A percentile compares a stretch with the other conserved stretches of the same genome.
Evolutionary conservation across 2,329 filamentous ascomycete species (phyloP).

Genomic region (Pseudogymnoascus destructans): DNA sequence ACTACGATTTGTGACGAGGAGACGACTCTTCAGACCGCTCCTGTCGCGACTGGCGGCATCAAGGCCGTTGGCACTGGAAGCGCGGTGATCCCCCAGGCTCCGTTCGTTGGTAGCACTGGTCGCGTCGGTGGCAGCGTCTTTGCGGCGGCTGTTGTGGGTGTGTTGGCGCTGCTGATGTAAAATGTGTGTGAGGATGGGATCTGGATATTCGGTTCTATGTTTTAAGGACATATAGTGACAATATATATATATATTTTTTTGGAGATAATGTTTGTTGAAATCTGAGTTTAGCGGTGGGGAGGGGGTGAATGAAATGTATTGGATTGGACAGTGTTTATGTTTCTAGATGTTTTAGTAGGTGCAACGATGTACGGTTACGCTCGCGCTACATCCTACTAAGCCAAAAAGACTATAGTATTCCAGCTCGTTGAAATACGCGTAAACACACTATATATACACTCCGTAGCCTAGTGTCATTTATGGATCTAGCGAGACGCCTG

Average conservation of each 20-base stretch:
- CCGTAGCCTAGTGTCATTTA: neutral
- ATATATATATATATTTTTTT: neutral
- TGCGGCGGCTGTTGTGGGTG: neutral
- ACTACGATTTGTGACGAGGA: slow-evolving; percentile 30
- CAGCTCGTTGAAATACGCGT: no score
- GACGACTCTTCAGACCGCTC: neutral
- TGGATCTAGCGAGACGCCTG: neutral
- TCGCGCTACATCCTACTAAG: no score
- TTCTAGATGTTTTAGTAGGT: no score
- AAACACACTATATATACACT: no score
- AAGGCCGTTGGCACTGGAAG: neutral
- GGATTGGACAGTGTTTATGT: neutral
- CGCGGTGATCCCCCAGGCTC: neutral
- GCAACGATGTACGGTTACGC: no score
- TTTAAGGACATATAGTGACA: neutral
- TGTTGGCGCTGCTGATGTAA: neutral
- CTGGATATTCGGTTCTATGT: neutral
- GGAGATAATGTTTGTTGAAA: neutral
- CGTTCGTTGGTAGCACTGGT: neutral
- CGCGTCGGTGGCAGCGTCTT: neutral
- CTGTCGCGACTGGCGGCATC: neutral
- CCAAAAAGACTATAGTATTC: no score
- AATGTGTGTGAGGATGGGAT: neutral
- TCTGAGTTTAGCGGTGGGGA: neutral
- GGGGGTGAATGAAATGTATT: neutral